Evolutionary conservation across 1,139 yeast species (phyloP), one percentile per base, ranked within the genome.

Genomic region (Tardiomyces depauwii): DNA sequence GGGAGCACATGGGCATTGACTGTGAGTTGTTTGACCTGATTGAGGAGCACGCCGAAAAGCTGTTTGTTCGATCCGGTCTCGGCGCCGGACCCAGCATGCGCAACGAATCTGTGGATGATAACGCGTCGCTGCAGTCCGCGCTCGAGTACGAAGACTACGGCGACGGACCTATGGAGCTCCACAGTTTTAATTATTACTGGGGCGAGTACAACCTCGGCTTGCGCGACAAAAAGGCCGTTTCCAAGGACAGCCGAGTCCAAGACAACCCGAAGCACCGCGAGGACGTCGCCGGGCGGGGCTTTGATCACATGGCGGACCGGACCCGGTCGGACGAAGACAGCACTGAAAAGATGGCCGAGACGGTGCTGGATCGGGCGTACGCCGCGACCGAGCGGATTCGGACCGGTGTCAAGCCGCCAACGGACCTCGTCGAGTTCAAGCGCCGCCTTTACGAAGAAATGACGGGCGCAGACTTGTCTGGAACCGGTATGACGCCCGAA

Each of bases 1-100:
- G 98, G 53, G 99, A 93, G 61, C 98, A 93, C 64, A 63, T 93
- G 33, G 99, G 98, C 18, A 82, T 94, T 44, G 91, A 86, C 62
- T 91, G 89, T 42, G 98, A 93, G 64, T 72, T 82, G 25, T 67
- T 91, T 40, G 98, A 91, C 51, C 67, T 83, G 42, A 85, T 88
- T 38, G 97, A 91, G 58, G 19, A 36, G 39, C 10, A 16, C 11
- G 18, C 39, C 18, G 36, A 30, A 30, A 30, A 41, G 41, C 44
- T 44, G 48, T 49, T 51, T 14, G 42, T 49, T 12, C 52, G 45
- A 28, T 46, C 46, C 12, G 32, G n/a, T 21, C 11, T 42, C 25
- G 25, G 25, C 25, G 7, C 25, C 25, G 25, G 25, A 4, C 25
- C 25, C 7, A 21, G 25, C 25, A 30, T 14, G n/a, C 36, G 10